Conservation (phyloP, 2,329 filamentous ascomycete species). For the Penicillium psychrosexuale region DNA sequence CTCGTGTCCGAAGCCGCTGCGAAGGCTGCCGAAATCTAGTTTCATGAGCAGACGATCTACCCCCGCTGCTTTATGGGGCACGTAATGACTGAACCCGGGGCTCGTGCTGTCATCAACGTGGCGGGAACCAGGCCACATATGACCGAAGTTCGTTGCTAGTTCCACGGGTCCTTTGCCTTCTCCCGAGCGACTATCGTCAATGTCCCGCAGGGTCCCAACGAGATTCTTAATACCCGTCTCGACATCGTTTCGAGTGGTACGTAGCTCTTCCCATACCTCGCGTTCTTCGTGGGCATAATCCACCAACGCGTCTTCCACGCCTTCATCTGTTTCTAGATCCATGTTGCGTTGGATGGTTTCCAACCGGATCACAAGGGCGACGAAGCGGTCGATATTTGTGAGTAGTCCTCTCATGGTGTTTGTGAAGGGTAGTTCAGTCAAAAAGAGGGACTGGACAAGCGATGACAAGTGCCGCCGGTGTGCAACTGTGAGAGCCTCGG, state of each 20-base stretch:
- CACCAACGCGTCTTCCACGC: slow-evolving; percentile 71
- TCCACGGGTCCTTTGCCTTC: slow-evolving; percentile 36
- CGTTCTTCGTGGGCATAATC: slow-evolving; percentile 70
- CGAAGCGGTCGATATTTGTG: slow-evolving; percentile 70
- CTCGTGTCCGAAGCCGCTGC: slow-evolving; percentile 13
- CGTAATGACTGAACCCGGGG: slow-evolving; percentile 49
- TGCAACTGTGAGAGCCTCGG: slow-evolving; percentile 76
- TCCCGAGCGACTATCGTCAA: slow-evolving; percentile 56
- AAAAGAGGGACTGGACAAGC: slow-evolving; percentile 50
- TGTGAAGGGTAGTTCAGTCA: slow-evolving; percentile 43
- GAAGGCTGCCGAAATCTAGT: slow-evolving; percentile 59
- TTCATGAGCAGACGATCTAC: slow-evolving; percentile 89
- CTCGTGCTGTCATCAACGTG: slow-evolving; percentile 19
- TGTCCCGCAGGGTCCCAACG: slow-evolving; percentile 54
- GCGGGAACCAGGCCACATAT: slow-evolving; percentile 28
- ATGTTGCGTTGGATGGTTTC: slow-evolving; percentile 72
- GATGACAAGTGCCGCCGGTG: slow-evolving; percentile 73
- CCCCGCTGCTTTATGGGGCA: slow-evolving; percentile 70
- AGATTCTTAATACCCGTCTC: slow-evolving; percentile 64
- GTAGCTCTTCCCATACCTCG: slow-evolving; percentile 63
- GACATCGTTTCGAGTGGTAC: slow-evolving; percentile 61
- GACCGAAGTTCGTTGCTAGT: slow-evolving; percentile 26
- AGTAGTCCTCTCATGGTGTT: slow-evolving; percentile 39
- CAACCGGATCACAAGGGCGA: slow-evolving; percentile 71
- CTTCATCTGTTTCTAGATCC: slow-evolving; percentile 78